These are phyloP conservation scores for Neofusicoccum parvum DNA, from an alignment of 2,329 filamentous ascomycete species.

Conservation along the genomic window DNA sequence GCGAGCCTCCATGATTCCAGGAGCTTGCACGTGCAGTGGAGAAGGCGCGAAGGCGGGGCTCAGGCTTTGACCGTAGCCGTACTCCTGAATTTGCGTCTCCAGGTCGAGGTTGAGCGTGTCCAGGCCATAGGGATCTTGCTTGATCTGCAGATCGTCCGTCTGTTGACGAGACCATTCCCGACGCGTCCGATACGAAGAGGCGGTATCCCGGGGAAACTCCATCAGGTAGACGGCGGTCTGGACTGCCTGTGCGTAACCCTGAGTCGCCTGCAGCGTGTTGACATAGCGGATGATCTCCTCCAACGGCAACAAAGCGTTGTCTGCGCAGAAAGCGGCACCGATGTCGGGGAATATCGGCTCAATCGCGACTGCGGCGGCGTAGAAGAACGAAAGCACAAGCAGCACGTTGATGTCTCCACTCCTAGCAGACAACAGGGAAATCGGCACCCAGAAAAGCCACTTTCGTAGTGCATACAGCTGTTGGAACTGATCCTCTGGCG, in stretches of 20 bases:
- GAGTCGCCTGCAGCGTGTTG: constrained; percentile 60
- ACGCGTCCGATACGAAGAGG: constrained; percentile 44
- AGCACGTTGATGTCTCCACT: constrained; percentile 76
- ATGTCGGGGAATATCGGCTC: constrained; percentile 92
- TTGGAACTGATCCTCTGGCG: constrained; percentile 82
- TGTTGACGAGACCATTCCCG: constrained; percentile 44
- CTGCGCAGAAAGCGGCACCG: constrained; percentile 74
- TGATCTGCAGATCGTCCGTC: constrained; percentile 33
- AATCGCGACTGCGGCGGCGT: constrained; percentile 82
- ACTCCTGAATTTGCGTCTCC: constrained; percentile 44
- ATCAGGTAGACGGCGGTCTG: constrained; percentile 49
- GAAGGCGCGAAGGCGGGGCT: constrained; percentile 55
- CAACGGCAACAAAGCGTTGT: constrained; percentile 74
- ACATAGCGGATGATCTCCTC: constrained; percentile 83
- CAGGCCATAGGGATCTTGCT: constrained; percentile 39
- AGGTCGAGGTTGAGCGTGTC: constrained; percentile 44
- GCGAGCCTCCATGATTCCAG: constrained; percentile 36
- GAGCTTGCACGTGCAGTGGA: constrained; percentile 43
- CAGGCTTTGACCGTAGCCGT: constrained; percentile 46
- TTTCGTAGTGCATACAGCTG: constrained; percentile 84
- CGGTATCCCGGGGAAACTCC: constrained; percentile 49
- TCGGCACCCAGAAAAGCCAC: constrained; percentile 95
- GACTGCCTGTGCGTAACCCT: constrained; percentile 43
- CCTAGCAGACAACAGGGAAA: constrained; percentile 77
- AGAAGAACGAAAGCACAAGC: constrained; percentile 86